These are phyloP conservation scores for Solanum rostratum DNA, from an alignment of 257 asterid species.

Conservation along the genomic window DNA sequence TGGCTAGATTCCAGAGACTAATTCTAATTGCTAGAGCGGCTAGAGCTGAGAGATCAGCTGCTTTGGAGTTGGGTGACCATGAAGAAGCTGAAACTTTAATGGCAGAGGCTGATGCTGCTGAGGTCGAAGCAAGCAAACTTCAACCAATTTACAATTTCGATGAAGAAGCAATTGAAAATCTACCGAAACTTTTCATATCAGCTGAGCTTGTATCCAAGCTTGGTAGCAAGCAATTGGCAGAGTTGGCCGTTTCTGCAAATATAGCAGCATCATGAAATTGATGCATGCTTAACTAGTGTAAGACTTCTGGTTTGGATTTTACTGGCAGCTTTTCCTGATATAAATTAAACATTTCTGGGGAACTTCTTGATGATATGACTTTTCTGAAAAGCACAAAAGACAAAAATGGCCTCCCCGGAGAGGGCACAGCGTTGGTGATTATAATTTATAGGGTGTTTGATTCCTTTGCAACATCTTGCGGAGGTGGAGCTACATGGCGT, in stretches of 20 bases:
- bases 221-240: constrained; percentile 21
- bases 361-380: neutral
- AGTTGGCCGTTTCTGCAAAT: constrained; percentile 14
- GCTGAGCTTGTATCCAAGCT: constrained; percentile 28
- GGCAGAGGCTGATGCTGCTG: constrained; percentile 32
- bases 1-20: constrained; percentile 28
- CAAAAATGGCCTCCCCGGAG: neutral
- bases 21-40: constrained; percentile 21
- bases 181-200: constrained; percentile 21
- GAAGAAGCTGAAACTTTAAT: constrained; percentile 31
- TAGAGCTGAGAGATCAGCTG: constrained; percentile 32
- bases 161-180: constrained; percentile 16
- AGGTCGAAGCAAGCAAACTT: constrained; percentile 30
- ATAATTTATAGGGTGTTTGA: neutral
- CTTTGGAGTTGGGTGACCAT: constrained; percentile 29
- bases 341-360: neutral
- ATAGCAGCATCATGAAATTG: neutral
- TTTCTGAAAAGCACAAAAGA: neutral
- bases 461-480: neutral
- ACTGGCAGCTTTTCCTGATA: neutral
- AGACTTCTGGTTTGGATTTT: neutral
- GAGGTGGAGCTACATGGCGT: neutral
- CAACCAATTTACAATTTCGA: constrained; percentile 6
- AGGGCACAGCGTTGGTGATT: neutral
- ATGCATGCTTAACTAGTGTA: neutral